phyloP scores from a whole-genome alignment of 169 alveolate genomes.

The Plasmodium berghei region DNA sequence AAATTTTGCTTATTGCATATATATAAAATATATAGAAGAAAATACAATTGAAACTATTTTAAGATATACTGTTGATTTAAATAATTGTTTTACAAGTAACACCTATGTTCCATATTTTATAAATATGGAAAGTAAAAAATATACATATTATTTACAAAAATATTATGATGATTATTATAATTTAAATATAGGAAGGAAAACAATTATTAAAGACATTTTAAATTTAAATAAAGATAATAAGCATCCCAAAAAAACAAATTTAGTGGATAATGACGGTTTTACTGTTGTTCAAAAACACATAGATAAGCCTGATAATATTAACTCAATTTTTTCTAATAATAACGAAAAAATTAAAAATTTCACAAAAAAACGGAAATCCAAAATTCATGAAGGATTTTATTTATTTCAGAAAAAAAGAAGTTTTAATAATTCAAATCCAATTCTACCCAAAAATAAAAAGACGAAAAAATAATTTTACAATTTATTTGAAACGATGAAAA shows the following conservation, averaged over 20 bases:
- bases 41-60: slow-evolving; percentile 40
- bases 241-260: slow-evolving; percentile 10
- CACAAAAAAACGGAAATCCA: slow-evolving; percentile 37
- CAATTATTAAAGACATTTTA: slow-evolving; percentile 53
- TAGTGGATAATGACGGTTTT: slow-evolving; percentile 61
- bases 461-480: too few species aligned
- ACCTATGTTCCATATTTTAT: slow-evolving; percentile 43
- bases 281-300: slow-evolving; percentile 49
- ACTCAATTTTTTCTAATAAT: slow-evolving; percentile 35
- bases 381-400: slow-evolving; percentile 68
- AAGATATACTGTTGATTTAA: slow-evolving; percentile 15
- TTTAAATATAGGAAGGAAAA: slow-evolving; percentile 43
- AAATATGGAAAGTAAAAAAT: slow-evolving; percentile 40
- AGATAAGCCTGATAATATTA: slow-evolving; percentile 54
- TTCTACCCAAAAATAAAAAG: slow-evolving; percentile 9
- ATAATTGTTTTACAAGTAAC: slow-evolving; percentile 47
- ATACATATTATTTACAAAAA: slow-evolving; percentile 15
- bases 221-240: slow-evolving; percentile 47
- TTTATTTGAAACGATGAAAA: too few species aligned
- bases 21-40: slow-evolving; percentile 36
- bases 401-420: slow-evolving; percentile 56
- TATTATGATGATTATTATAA: slow-evolving; percentile 56
- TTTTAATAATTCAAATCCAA: neutral
- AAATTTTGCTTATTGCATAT: slow-evolving; percentile 56
- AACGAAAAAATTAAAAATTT: slow-evolving; percentile 34